phyloP scores from a whole-genome alignment of 129 eudicot genomes.

The Glebionis coronaria region DNA sequence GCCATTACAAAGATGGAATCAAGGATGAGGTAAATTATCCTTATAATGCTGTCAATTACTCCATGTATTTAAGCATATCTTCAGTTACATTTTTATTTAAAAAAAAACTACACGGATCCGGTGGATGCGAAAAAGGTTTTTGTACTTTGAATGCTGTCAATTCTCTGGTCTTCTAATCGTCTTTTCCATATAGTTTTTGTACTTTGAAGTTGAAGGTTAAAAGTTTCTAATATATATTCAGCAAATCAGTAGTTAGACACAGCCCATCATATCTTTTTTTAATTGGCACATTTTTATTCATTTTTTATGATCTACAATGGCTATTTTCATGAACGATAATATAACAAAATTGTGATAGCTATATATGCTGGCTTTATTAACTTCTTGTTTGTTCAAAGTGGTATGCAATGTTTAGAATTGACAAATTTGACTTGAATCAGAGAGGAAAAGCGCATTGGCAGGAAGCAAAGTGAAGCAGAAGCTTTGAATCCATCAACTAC shows the following conservation, averaged over 20 bases:
- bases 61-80: too few relatives aligned
- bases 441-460: conserved; percentile 27
- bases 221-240: too few relatives aligned
- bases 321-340: not conserved
- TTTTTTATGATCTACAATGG: not conserved
- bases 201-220: too few relatives aligned
- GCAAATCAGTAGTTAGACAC: not conserved
- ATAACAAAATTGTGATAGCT: not conserved
- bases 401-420: not conserved
- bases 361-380: not conserved
- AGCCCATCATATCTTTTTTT: not conserved
- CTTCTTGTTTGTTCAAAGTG: not conserved
- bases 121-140: too few relatives aligned
- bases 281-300: not conserved
- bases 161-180: not conserved
- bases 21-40: conserved; percentile 40
- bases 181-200: too few relatives aligned
- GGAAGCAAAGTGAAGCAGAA: conserved; percentile 36
- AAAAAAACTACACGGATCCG: too few relatives aligned
- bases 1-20: conserved; percentile 62
- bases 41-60: too few relatives aligned
- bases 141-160: too few relatives aligned
- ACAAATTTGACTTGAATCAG: conserved; percentile 21
- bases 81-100: too few relatives aligned
- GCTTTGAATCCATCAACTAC: conserved; percentile 25